A percentile compares a stretch with the other conserved stretches of the same genome.
phyloP scores from a whole-genome alignment of 2,329 filamentous ascomycete genomes.

The Phoma sp. region DNA sequence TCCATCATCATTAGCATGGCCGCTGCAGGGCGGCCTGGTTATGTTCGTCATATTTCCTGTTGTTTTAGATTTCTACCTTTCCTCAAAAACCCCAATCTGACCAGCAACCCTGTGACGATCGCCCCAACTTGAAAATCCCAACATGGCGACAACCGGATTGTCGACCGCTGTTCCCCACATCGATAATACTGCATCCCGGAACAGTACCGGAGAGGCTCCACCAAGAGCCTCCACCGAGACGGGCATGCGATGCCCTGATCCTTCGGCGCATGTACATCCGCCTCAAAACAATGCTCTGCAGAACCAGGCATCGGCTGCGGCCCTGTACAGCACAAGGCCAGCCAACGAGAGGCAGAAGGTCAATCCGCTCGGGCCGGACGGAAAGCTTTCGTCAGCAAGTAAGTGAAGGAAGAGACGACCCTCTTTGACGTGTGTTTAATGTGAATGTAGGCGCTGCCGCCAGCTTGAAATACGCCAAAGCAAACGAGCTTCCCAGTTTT shows the following conservation, averaged over 20 bases:
- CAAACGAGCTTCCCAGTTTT: slow-evolving; percentile 75
- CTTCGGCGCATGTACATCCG: slow-evolving; percentile 47
- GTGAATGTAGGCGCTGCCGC: slow-evolving; percentile 60
- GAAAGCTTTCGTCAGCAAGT: slow-evolving; percentile 65
- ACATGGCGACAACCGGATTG: slow-evolving; percentile 37
- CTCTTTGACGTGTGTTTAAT: slow-evolving; percentile 11
- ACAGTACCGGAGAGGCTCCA: slow-evolving; percentile 29
- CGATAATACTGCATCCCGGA: slow-evolving; percentile 28
- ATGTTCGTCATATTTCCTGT: slow-evolving; percentile 12
- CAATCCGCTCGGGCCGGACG: slow-evolving; percentile 57
- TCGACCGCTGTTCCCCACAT: slow-evolving; percentile 30
- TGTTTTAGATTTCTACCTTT: slow-evolving; percentile 6
- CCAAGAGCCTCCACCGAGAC: slow-evolving; percentile 23
- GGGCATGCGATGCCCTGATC: slow-evolving; percentile 48
- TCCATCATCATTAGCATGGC: slow-evolving; percentile 18
- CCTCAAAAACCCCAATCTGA: background rate
- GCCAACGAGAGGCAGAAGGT: slow-evolving; percentile 26
- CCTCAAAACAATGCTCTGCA: slow-evolving; percentile 45
- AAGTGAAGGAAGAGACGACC: slow-evolving; percentile 31
- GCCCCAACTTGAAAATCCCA: slow-evolving; percentile 7
- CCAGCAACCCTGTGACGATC: slow-evolving; percentile 12
- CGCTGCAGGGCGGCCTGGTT: slow-evolving; percentile 9
- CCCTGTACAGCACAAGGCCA: slow-evolving; percentile 57
- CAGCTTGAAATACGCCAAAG: slow-evolving; percentile 73
- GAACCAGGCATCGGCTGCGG: slow-evolving; percentile 64